Evolutionary conservation across 208 protist genomes (phyloP), one percentile per base, ranked within the genome.

Genomic region (Balamuthia mandrillaris): DNA sequence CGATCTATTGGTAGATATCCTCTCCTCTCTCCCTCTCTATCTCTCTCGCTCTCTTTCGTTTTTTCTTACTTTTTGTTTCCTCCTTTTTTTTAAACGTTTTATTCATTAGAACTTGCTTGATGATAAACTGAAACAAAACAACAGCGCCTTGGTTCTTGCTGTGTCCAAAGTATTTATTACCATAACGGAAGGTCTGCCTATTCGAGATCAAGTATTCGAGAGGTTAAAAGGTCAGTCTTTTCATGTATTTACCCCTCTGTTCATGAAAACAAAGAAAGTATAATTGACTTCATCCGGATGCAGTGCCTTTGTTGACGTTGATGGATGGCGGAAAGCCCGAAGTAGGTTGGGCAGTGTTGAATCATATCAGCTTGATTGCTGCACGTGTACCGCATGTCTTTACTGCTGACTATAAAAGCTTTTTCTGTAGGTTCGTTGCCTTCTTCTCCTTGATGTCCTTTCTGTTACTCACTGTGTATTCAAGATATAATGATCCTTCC

Each of bases 101-200:
- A n/a, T n/a, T n/a, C n/a, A n/a, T n/a, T 65, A 86, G 87, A 98
- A 98, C 86, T 84, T 97, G 49, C 91, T 98, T 14, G 95, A 97
- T 66, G 95, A 96, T 42, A 87, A 89, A 2, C 91, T 98, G 3
- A 83, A 93, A 77, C 92, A 94, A 56, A 88, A 90, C 66, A 97
- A 98, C 91, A 93, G 88, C 66, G 91, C 94, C 54, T 86, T 98
- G 10, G 89, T 98, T 2, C 83, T 98, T 14, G 90, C 90, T 60
- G 90, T 92, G 45, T 92, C 89, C 37, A 85, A 95, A 29, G 91
- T 94, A 6, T 97, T 98, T 81, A 86, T 97, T 58, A 86, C 93
- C 65, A 87, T 97, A 10, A 96, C 96, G 21, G 89, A 96, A 70
- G 94, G 93, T 79, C 85, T 91, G n/a, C 90, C 93, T 94, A 97